Evolutionary conservation across 2,329 filamentous ascomycete species (phyloP).

Genomic region (Raffaelea ambrosiae): DNA sequence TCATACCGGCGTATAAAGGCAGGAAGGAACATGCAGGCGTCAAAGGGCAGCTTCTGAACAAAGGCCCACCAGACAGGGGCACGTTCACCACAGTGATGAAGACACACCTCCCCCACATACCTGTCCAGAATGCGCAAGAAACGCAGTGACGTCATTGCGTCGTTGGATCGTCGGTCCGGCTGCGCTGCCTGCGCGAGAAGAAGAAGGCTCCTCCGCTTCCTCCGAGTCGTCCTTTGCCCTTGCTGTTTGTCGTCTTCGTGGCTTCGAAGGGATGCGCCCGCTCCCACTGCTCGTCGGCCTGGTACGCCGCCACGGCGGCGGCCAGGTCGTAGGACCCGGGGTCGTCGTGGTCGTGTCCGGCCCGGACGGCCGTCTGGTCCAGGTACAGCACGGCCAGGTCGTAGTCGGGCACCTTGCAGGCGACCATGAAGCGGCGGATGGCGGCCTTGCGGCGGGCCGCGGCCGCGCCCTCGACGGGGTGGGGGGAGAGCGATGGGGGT

Average conservation of each 20-base stretch:
- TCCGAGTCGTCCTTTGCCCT: background rate
- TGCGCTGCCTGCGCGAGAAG: no score
- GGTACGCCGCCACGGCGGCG: conserved; percentile 53
- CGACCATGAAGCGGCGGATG: conserved; percentile 70
- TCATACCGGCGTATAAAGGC: no score
- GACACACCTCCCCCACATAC: no score
- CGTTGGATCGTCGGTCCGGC: no score
- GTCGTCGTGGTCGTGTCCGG: conserved; percentile 27
- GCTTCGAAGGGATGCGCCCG: conserved; percentile 49
- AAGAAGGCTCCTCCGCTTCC: no score
- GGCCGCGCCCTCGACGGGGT: conserved; percentile 64
- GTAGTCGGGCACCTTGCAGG: conserved; percentile 69
- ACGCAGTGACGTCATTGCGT: no score
- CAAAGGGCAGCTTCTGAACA: no score
- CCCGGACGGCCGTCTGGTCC: conserved; percentile 25
- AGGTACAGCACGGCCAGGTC: conserved; percentile 69
- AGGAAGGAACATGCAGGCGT: no score
- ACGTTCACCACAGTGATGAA: no score
- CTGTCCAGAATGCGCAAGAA: no score
- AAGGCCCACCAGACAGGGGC: no score
- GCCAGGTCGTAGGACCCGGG: conserved; percentile 57
- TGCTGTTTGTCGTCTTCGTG: conserved; percentile 2
- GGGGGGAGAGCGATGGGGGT: conserved; percentile 45
- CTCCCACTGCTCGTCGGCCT: conserved; percentile 71
- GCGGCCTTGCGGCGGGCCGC: conserved; percentile 63